A percentile compares a stretch with the other conserved stretches of the same genome.
Evolutionary conservation across 495 filamentous ascomycete species (phyloP).

Genomic region (Tuber magnatum): DNA sequence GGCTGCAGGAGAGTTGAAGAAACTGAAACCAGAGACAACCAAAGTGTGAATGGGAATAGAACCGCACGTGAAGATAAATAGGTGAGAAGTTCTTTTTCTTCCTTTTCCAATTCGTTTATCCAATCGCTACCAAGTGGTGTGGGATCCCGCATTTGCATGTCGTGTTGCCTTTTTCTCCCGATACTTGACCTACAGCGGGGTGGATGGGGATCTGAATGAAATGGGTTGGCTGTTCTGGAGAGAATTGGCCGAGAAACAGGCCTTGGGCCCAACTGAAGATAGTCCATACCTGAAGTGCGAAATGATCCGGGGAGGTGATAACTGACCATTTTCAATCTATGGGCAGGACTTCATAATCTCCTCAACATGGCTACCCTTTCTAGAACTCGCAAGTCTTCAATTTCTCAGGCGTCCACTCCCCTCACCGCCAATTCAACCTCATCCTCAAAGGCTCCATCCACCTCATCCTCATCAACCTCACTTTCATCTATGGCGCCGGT

Average conservation of each 20-base stretch:
- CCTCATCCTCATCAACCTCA: conserved; percentile 67
- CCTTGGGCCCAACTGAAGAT: not conserved
- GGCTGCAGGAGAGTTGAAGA: conserved; percentile 12
- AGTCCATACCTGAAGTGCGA: not conserved
- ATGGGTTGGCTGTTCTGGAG: not conserved
- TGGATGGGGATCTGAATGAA: not conserved
- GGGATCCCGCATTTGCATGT: not conserved
- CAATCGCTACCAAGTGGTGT: not conserved
- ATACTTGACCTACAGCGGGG: not conserved
- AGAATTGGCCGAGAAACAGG: not conserved
- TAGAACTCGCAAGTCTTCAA: conserved; percentile 35
- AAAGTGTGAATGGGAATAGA: not conserved
- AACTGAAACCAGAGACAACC: not conserved
- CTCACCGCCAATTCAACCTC: conserved; percentile 31
- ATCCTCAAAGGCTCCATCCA: conserved; percentile 25
- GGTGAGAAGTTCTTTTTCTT: conserved; percentile 9
- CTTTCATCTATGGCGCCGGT: conserved; percentile 63
- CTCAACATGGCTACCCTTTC: conserved; percentile 30
- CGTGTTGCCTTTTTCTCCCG: not conserved
- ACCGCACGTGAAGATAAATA: conserved; percentile 18
- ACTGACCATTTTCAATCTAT: conserved; percentile 16
- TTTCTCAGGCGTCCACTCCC: conserved; percentile 37
- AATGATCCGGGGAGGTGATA: not conserved
- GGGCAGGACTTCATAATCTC: conserved; percentile 2
- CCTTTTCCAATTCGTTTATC: not conserved